Conservation (phyloP, 495 filamentous ascomycete species). For the Aspergillus homomorphus region DNA sequence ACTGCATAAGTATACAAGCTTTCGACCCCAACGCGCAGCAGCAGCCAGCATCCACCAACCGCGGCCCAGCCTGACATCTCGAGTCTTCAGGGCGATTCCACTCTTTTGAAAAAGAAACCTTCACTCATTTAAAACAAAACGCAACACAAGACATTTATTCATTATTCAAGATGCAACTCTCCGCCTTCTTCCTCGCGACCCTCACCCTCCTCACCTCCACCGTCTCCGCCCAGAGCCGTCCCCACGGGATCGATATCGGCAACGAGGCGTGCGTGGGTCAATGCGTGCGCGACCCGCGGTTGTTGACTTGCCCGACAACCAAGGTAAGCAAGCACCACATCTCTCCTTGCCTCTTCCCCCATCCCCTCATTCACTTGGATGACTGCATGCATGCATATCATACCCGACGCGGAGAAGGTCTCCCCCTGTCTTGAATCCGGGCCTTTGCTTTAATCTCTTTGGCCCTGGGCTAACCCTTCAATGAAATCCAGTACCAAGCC, state of each 20-base stretch:
- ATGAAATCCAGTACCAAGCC: neutral
- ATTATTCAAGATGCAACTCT: conserved; percentile 7
- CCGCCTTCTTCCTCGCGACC: conserved; percentile 1
- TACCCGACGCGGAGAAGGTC: no score
- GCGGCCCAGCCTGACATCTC: no score
- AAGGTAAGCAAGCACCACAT: neutral
- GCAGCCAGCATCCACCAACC: no score
- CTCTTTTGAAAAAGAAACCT: neutral
- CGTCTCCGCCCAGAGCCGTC: conserved; percentile 1
- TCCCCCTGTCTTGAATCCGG: no score
- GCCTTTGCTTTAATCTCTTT: no score
- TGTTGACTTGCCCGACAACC: neutral
- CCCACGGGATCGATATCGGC: conserved; percentile 7
- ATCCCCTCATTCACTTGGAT: no score
- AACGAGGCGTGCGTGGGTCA: neutral
- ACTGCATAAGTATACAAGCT: no score
- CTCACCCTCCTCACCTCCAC: conserved; percentile 3
- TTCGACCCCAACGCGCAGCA: no score
- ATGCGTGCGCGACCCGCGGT: neutral
- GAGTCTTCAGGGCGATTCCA: neutral
- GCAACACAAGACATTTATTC: neutral
- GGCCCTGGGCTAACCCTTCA: neutral
- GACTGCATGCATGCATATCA: no score
- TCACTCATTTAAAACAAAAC: no score
- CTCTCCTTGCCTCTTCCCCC: neutral